These are phyloP conservation scores for Xylaria sp. DNA, from an alignment of 2,329 filamentous ascomycete species.

Conservation along the genomic window DNA sequence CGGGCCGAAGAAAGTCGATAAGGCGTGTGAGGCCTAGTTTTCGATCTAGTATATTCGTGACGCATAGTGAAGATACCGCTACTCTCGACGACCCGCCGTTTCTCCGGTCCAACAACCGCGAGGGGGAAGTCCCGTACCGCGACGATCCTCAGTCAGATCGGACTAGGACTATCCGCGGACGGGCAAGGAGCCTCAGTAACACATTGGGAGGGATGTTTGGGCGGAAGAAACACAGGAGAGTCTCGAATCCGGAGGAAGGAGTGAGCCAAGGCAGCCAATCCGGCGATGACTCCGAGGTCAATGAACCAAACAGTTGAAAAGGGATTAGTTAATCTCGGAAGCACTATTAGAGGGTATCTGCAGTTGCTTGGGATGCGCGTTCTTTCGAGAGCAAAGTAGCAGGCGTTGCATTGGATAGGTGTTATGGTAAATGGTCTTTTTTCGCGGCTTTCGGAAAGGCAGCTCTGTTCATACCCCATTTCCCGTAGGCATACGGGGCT, in stretches of 20 bases:
- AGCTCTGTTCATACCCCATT: conserved; percentile 19
- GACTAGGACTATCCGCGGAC: conserved; percentile 33
- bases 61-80: conserved; percentile 42
- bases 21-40: conserved; percentile 54
- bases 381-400: conserved; percentile 10
- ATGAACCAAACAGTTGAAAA: conserved; percentile 11
- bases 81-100: conserved; percentile 27
- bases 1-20: conserved; percentile 47
- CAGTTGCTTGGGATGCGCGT: conserved; percentile 1
- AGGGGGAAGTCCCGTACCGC: conserved; percentile 25
- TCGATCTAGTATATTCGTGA: conserved; percentile 58
- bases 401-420: conserved; percentile 37
- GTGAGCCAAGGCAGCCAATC: conserved; percentile 18
- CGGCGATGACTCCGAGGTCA: conserved; percentile 9
- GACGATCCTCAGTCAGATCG: conserved; percentile 20
- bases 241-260: conserved; percentile 33
- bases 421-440: conserved; percentile 27
- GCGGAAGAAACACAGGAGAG: conserved; percentile 34
- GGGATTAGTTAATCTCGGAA: not conserved
- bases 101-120: conserved; percentile 20
- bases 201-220: conserved; percentile 43
- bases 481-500: conserved; percentile 3
- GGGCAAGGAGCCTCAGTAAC: conserved; percentile 44
- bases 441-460: conserved; percentile 11
- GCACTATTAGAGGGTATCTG: conserved; percentile 1